Evolutionary conservation across 1,284 basidiomycete genomes (phyloP), one percentile per base, ranked within the genome.

Genomic region (Ceratorhiza oryzae-sativae): DNA sequence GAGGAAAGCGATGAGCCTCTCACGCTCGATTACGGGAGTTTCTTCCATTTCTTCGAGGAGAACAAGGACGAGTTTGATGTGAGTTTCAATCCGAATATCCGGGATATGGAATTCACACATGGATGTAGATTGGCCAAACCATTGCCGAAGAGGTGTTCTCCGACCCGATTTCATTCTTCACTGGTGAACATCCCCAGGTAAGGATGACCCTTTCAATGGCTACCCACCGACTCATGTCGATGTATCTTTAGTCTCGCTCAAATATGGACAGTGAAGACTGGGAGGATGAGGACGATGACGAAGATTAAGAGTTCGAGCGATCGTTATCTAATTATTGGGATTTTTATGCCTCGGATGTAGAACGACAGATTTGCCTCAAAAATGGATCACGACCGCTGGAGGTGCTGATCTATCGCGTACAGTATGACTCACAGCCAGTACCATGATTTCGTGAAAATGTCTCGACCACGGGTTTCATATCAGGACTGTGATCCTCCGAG

Each of bases 21-120:
- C 84, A 61, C 82, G 30, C 42, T 62, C 83, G 34, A 93, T 94
- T 82, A 86, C 58, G 93, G 94, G 71, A 92, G 89, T 77, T 94
- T 95, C 83, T 95, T 95, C 86, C 92, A 93, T 81, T 90, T 89
- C 77, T 94, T 95, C 76, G 92, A 92, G 79, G 79, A 85, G 71
- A 83, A 83, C 18, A 78, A 83, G 34, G 91, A 93, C 77, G 84
- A 86, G 10, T 85, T 83, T 73, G 90, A 92, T 75, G 91, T 92
- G 76, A 81, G 89, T 84, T 62, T 71, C 25, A 51, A 36, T 67
- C 30, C 12, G 15, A 12, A 18, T 8, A 18, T 6, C 58, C 13
- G 18, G 32, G 23, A 48, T 34, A 36, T 39, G 23, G 20, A 23
- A 32, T 36, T 45, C 48, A 34, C 53, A 72, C 49, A n/a, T 48